Evolutionary conservation across 345 rosid genomes (phyloP), one percentile per base, ranked within the genome.

Genomic region (Xanthoceras sorbifolium): DNA sequence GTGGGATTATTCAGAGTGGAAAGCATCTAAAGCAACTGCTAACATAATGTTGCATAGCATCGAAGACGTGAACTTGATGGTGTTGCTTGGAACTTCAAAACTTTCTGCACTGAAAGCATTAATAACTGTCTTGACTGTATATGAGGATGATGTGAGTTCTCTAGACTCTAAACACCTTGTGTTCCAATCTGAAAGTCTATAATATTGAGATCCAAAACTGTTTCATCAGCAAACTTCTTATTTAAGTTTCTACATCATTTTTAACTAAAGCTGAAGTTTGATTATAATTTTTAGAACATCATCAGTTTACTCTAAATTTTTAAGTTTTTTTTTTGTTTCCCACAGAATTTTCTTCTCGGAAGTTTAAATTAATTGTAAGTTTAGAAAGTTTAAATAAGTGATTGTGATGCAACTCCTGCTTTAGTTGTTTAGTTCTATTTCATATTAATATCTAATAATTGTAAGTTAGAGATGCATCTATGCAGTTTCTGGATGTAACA

Each of bases 1-100:
- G 78, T 93, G 98, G 99, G 89, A 92, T 84, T 86, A 85, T 81
- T 87, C 90, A n/a, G 90, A 86, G 54, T 92, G 98, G 98, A 91
- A 85, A 82, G 80, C 85, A 62, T 88, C 90, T 72, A 91, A 89
- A 86, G 80, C 77, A 64, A 85, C 79, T 73, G 90, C 87, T 60
- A 93, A 90, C 73, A 81, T 77, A 66, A 86, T 91, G 97, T 57
- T 93, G 87, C 77, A 77, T 65, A 84, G 82, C 90, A 84, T 96
- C 86, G 82, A 84, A 84, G 84, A 88, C 46, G 86, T 83, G 72
- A 91, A 96, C 82, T 87, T 87, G 23, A 86, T 88, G 93, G 82
- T 85, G 73, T 81, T 90, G 80, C 85, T 93, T 82, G 87, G 85
- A 72, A 82, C 78, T 73, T 91, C 94, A 12, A 90, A 88, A 86